Percentiles rank a stretch among this genome's conserved stretches.
These are phyloP conservation scores for Sarocladium oryzae DNA, from an alignment of 2,329 filamentous ascomycete species.

Conservation along the genomic window DNA sequence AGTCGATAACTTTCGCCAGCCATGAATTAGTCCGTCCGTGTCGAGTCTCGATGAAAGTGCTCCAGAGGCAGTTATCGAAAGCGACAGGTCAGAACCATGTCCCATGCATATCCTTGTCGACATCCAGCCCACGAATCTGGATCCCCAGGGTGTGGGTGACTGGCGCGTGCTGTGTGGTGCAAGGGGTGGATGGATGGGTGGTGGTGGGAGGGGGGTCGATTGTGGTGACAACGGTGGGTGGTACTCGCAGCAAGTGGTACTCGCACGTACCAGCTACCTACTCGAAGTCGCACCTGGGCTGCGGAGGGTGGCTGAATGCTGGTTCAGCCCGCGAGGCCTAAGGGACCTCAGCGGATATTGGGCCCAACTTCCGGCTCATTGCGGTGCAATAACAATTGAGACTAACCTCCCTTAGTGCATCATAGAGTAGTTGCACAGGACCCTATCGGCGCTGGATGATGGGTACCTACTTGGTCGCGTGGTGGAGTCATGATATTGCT, in stretches of 20 bases:
- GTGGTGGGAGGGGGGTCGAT: background rate
- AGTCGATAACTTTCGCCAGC: background rate
- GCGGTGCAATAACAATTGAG: background rate
- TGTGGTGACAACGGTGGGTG: background rate
- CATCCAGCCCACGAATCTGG: background rate
- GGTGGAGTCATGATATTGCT: background rate
- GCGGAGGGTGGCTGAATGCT: background rate
- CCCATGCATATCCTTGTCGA: background rate
- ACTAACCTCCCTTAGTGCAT: background rate
- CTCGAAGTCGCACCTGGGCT: background rate
- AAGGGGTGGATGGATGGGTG: background rate
- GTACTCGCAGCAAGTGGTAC: background rate
- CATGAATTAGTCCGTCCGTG: background rate
- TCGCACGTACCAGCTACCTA: no score
- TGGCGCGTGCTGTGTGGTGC: background rate
- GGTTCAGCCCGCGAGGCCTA: no score
- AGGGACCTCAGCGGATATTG: no score
- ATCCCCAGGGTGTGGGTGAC: background rate
- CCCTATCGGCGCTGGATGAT: no score
- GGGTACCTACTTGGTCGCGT: no score
- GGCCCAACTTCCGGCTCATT: background rate
- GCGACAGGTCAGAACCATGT: background rate
- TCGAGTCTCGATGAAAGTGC: conserved; percentile 1
- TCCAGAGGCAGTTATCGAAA: background rate
- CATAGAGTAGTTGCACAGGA: no score